Conservation (phyloP, 306 rosid species). For the Coriaria nepalensis region DNA sequence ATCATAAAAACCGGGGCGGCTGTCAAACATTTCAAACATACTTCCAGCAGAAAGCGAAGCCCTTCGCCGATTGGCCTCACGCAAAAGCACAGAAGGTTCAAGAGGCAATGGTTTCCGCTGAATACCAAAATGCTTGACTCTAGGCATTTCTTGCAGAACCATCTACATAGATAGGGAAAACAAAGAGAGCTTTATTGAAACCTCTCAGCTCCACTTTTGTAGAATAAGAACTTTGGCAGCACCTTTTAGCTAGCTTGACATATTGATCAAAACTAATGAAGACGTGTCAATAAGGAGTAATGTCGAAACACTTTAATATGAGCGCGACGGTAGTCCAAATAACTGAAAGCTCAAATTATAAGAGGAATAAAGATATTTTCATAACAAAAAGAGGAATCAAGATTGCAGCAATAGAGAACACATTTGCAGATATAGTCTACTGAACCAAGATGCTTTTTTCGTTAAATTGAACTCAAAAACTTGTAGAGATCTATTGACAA, state of each 20-base stretch:
- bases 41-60: constrained; percentile 97
- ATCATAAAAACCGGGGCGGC: constrained; percentile 39
- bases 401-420: not conserved
- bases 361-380: too few species aligned
- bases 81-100: constrained; percentile 81
- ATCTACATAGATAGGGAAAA: constrained; percentile 30
- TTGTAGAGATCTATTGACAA: too few species aligned
- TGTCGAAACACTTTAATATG: too few species aligned
- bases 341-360: too few species aligned
- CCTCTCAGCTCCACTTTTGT: not conserved
- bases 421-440: not conserved
- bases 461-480: too few species aligned
- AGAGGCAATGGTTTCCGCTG: constrained; percentile 88
- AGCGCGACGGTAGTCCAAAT: too few species aligned
- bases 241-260: not conserved
- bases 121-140: constrained; percentile 64
- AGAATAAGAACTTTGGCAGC: not conserved
- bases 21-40: constrained; percentile 59
- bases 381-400: too few species aligned
- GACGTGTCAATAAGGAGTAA: too few species aligned
- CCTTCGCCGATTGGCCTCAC: constrained; percentile 93
- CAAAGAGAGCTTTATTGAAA: not conserved
- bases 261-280: too few species aligned
- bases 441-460: too few species aligned
- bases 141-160: constrained; percentile 65